These are phyloP conservation scores for Quercus phellos DNA, from an alignment of 331 rosid species.

Conservation along the genomic window DNA sequence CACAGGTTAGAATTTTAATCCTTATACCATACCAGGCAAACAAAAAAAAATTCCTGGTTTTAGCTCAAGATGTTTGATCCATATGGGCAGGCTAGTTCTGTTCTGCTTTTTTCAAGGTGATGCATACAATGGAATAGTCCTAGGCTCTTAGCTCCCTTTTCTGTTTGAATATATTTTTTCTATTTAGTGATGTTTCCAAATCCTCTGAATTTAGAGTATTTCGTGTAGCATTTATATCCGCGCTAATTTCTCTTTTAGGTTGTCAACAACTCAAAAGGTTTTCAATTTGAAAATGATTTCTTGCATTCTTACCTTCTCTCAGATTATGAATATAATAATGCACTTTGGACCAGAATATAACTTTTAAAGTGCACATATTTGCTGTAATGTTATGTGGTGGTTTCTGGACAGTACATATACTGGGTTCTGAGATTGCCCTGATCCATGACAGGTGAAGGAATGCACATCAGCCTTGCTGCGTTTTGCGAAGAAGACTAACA, in stretches of 20 bases:
- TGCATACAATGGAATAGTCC: not conserved
- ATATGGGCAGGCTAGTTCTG: not conserved
- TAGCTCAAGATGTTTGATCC: slow-evolving; percentile 13
- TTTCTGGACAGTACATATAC: slow-evolving; percentile 15
- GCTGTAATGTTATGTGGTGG: slow-evolving; percentile 5
- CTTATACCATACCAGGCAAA: not conserved
- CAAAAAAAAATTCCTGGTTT: not conserved
- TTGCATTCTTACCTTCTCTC: not conserved
- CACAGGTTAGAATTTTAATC: slow-evolving; percentile 48
- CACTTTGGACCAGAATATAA: not conserved
- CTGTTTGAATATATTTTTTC: not conserved
- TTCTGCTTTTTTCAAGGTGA: not conserved
- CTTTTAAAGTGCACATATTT: slow-evolving; percentile 8
- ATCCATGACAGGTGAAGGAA: slow-evolving; percentile 73
- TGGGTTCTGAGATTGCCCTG: not conserved
- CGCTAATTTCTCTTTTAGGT: not conserved
- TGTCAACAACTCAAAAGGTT: not conserved
- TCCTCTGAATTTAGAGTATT: not conserved
- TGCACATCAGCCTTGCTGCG: slow-evolving; percentile 82
- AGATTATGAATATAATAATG: not conserved
- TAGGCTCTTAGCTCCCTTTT: not conserved
- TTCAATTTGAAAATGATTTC: not conserved
- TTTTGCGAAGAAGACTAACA: slow-evolving; percentile 72
- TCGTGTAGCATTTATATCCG: not conserved
- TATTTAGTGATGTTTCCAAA: not conserved